phyloP scores from a whole-genome alignment of 129 eudicot species.

The Mikania micrantha region DNA sequence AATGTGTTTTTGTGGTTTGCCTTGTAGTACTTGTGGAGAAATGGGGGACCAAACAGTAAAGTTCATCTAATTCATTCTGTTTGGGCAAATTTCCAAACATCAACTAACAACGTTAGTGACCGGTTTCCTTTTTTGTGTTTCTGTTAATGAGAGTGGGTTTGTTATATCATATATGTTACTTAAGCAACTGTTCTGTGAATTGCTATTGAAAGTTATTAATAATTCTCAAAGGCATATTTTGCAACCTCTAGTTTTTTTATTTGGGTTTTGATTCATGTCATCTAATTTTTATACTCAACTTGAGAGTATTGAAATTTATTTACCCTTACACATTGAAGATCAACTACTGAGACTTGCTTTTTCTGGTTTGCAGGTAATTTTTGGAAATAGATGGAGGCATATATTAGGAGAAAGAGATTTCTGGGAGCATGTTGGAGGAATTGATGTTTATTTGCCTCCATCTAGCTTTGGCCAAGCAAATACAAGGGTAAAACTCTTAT shows the following conservation, averaged over 20 bases:
- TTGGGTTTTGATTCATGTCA: not conserved
- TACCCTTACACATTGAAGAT: not conserved
- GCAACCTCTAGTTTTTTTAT: not conserved
- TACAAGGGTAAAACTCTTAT: constrained; percentile 52
- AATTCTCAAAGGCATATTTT: not conserved
- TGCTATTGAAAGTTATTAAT: not conserved
- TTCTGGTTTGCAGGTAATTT: constrained; percentile 57
- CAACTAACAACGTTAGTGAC: constrained; percentile 73
- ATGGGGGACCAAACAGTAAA: constrained; percentile 69
- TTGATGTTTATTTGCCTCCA: constrained; percentile 86
- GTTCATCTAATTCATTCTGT: constrained; percentile 80
- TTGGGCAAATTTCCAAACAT: constrained; percentile 96
- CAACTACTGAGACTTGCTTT: not conserved
- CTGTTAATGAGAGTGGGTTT: not conserved
- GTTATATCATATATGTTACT: constrained; percentile 5
- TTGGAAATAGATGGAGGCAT: constrained; percentile 98
- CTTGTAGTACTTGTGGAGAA: constrained; percentile 74
- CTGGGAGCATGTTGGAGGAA: constrained; percentile 98
- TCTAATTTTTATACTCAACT: not conserved
- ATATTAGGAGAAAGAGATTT: constrained; percentile 85
- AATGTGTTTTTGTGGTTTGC: constrained; percentile 11
- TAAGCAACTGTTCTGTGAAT: not conserved
- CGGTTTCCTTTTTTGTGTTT: constrained; percentile 1
- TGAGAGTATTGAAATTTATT: not conserved
- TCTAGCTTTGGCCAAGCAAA: constrained; percentile 98